These are phyloP conservation scores for Heterobasidion occidentale DNA, from an alignment of 1,284 basidiomycete genomes.

Conservation along the genomic window DNA sequence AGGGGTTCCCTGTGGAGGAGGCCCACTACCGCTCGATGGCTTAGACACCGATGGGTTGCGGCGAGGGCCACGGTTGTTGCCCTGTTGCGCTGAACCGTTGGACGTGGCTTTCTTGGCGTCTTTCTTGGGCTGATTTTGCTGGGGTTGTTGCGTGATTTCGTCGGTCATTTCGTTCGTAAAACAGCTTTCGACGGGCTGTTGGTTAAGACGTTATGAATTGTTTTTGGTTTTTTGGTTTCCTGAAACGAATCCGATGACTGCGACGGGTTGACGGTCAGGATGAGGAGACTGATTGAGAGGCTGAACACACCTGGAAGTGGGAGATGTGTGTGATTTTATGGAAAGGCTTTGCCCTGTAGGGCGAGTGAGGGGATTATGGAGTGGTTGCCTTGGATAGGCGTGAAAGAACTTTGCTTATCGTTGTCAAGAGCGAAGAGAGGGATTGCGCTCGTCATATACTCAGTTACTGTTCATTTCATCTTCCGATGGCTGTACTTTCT, in stretches of 20 bases:
- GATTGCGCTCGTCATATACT: not conserved
- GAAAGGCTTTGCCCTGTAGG: slow-evolving; percentile 79
- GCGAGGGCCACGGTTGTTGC: slow-evolving; percentile 32
- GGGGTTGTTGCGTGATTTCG: slow-evolving; percentile 54
- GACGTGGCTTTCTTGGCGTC: slow-evolving; percentile 57
- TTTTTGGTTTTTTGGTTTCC: slow-evolving; percentile 46
- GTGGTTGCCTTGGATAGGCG: slow-evolving; percentile 52
- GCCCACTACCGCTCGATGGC: slow-evolving; percentile 34
- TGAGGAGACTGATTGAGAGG: not conserved
- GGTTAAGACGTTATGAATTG: slow-evolving; percentile 34
- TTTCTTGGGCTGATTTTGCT: slow-evolving; percentile 37
- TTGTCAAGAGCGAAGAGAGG: slow-evolving; percentile 20
- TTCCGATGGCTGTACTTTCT: slow-evolving; percentile 12
- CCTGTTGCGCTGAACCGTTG: slow-evolving; percentile 16
- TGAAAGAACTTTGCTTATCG: slow-evolving; percentile 41
- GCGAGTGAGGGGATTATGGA: slow-evolving; percentile 65
- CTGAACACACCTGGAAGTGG: slow-evolving; percentile 26
- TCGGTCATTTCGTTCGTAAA: slow-evolving; percentile 82
- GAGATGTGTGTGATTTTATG: slow-evolving; percentile 20
- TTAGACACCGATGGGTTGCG: slow-evolving; percentile 48
- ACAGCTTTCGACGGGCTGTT: slow-evolving; percentile 30
- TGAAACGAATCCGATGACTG: slow-evolving; percentile 18
- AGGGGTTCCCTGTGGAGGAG: slow-evolving; percentile 32
- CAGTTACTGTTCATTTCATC: slow-evolving; percentile 3
- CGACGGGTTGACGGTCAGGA: not conserved